Conservation (phyloP, 164 flowering plant genomes). For the Liquidambar formosana region DNA sequence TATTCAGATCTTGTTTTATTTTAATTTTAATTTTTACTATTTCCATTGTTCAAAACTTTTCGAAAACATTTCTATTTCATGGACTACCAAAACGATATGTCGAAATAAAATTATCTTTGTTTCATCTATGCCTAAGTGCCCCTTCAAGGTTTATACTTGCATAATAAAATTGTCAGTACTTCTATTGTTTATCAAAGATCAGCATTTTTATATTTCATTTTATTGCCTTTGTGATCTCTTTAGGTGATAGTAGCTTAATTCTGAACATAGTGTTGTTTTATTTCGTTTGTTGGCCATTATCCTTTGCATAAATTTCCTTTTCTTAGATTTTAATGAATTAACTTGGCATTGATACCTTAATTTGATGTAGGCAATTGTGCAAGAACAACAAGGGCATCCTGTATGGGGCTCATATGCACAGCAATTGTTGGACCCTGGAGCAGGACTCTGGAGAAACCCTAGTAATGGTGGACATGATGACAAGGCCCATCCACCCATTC, state of each 20-base stretch:
- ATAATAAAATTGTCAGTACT: background rate
- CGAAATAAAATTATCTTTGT: too few species aligned
- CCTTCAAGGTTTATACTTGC: background rate
- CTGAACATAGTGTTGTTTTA: background rate
- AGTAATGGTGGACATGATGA: constrained; percentile 94
- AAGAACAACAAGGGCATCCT: constrained; percentile 87
- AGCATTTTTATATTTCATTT: background rate
- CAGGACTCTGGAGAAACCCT: constrained; percentile 91
- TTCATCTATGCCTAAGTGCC: too few species aligned
- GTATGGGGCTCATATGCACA: constrained; percentile 92
- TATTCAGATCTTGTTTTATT: too few species aligned
- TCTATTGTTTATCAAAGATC: background rate
- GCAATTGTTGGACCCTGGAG: constrained; percentile 66
- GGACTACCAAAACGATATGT: too few species aligned
- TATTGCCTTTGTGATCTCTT: background rate
- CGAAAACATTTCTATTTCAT: too few species aligned
- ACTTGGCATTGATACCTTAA: background rate
- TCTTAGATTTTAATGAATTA: constrained; percentile 2
- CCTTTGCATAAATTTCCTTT: background rate
- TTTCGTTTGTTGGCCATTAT: background rate
- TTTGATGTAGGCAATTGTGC: constrained; percentile 68
- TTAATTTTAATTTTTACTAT: too few species aligned
- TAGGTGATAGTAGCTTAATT: background rate
- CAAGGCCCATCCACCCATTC: constrained; percentile 99
- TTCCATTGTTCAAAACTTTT: too few species aligned